Conservation (phyloP, 2,329 filamentous ascomycete species). For the Aspergillus glaucus region DNA sequence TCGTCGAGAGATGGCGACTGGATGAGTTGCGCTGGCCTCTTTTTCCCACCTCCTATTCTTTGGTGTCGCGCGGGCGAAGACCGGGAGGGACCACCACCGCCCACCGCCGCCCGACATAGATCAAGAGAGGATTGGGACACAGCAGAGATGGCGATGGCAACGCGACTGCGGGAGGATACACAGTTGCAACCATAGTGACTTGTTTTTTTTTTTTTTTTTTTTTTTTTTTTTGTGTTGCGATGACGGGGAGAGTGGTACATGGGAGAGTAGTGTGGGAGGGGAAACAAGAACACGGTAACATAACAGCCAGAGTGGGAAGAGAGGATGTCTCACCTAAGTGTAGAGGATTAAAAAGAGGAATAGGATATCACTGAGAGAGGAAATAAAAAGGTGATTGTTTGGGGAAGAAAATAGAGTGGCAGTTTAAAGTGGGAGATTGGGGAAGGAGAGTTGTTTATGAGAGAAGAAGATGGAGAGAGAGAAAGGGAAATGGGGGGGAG, state of each 20-base stretch:
- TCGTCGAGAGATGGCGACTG: neutral
- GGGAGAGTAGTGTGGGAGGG: conserved; percentile 6
- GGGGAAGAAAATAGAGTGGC: conserved; percentile 1
- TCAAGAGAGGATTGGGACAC: neutral
- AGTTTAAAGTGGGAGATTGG: conserved; percentile 2
- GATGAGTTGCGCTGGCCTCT: neutral
- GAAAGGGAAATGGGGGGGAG: conserved; percentile 14
- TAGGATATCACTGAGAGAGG: conserved; percentile 1
- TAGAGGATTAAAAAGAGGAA: conserved; percentile 1
- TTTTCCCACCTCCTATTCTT: neutral
- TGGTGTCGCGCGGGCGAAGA: neutral
- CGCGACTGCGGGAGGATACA: neutral
- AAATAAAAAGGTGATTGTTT: conserved; percentile 1
- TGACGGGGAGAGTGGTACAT: conserved; percentile 4
- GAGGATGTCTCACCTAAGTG: conserved; percentile 5
- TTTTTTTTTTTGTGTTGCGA: neutral
- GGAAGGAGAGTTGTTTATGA: conserved; percentile 6
- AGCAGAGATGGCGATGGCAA: neutral
- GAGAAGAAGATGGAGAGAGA: conserved; percentile 10
- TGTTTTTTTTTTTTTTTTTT: neutral
- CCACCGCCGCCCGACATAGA: conserved; percentile 2
- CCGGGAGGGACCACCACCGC: neutral
- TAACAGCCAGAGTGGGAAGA: neutral
- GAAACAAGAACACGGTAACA: neutral
- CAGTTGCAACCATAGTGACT: neutral